phyloP scores from a whole-genome alignment of 2,329 filamentous ascomycete genomes.

The Fusarium coicis region DNA sequence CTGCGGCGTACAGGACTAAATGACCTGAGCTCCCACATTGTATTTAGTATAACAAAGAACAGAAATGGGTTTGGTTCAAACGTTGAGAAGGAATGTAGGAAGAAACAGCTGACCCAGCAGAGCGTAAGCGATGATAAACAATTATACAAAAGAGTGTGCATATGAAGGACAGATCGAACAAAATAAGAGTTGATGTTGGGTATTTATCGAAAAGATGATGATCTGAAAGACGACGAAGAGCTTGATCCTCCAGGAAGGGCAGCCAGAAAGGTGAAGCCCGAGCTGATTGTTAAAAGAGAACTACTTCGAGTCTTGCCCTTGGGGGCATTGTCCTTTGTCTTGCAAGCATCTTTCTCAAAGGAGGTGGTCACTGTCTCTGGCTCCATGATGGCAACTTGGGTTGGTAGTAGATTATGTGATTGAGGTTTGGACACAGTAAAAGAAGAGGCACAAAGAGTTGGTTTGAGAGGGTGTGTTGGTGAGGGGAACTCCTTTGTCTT shows the following conservation, averaged over 20 bases:
- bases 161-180: conserved; percentile 33
- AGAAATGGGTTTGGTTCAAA: not conserved
- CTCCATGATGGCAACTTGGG: conserved; percentile 33
- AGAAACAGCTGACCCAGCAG: not conserved
- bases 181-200: not conserved
- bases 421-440: not conserved
- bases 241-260: conserved; percentile 40
- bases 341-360: conserved; percentile 42
- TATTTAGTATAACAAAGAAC: not conserved
- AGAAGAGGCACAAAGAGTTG: conserved; percentile 27
- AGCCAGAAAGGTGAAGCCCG: conserved; percentile 44
- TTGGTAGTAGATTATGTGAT: not conserved
- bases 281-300: conserved; percentile 44
- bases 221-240: conserved; percentile 37
- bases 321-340: conserved; percentile 39
- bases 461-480: conserved; percentile 23
- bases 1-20: conserved; percentile 29
- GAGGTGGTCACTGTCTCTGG: conserved; percentile 37
- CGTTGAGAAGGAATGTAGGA: not conserved
- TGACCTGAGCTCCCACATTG: conserved; percentile 30
- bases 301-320: conserved; percentile 41
- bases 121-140: not conserved
- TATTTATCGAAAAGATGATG: conserved; percentile 43
- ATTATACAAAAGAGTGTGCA: conserved; percentile 11
- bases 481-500: conserved; percentile 26